Evolutionary conservation across 257 asterid genomes (phyloP).

Genomic region (Verbascum thapsus): DNA sequence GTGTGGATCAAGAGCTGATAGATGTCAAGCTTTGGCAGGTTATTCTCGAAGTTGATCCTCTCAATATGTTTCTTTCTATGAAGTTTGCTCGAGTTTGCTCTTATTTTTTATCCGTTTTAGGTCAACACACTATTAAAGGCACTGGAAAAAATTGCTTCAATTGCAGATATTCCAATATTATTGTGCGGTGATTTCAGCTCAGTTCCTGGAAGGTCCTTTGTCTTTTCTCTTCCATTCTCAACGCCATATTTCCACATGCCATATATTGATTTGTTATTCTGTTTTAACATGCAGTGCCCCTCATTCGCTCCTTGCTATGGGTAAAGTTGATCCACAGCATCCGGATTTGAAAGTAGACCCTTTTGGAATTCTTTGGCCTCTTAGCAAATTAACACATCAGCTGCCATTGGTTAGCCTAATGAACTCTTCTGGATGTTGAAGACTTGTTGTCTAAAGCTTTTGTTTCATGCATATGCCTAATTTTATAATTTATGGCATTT

Average conservation of each 20-base stretch:
- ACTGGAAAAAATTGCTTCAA: slow-evolving; percentile 90
- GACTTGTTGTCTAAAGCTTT: background rate
- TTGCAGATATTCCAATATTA: slow-evolving; percentile 95
- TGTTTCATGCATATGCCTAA: background rate
- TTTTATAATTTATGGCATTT: slow-evolving; percentile 25
- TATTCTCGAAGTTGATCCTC: slow-evolving; percentile 24
- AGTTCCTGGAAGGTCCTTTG: slow-evolving; percentile 82
- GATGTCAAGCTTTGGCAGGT: slow-evolving; percentile 99
- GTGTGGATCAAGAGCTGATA: slow-evolving; percentile 80
- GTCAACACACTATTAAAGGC: slow-evolving; percentile 93
- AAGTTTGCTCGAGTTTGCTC: slow-evolving; percentile 25
- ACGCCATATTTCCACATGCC: slow-evolving; percentile 1
- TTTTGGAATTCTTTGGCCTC: slow-evolving; percentile 82
- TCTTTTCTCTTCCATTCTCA: slow-evolving; percentile 3
- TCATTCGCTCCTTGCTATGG: slow-evolving; percentile 95
- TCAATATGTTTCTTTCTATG: slow-evolving; percentile 16
- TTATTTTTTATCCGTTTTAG: slow-evolving; percentile 43
- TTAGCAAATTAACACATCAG: slow-evolving; percentile 69
- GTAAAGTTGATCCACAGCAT: slow-evolving; percentile 90
- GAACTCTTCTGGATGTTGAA: background rate
- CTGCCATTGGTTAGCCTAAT: slow-evolving; percentile 75
- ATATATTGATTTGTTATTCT: background rate
- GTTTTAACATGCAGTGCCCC: slow-evolving; percentile 72
- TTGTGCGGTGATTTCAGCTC: slow-evolving; percentile 97
- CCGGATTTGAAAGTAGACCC: slow-evolving; percentile 84